phyloP scores from a whole-genome alignment of 1,284 basidiomycete genomes.

The Malassezia yamatoensis region DNA sequence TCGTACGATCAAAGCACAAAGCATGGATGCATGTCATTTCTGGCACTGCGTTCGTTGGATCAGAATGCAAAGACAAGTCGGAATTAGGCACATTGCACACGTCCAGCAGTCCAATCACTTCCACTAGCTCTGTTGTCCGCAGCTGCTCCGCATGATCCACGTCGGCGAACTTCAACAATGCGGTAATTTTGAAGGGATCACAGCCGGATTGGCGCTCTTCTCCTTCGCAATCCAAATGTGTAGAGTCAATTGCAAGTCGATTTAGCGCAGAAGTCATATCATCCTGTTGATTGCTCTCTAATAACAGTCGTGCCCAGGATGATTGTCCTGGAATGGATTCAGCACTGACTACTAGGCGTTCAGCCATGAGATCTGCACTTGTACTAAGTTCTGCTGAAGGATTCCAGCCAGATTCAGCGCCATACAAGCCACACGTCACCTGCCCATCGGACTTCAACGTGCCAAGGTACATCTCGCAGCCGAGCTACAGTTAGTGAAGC shows the following conservation, averaged over 20 bases:
- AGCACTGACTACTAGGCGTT: constrained; percentile 9
- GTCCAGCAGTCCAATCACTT: constrained; percentile 38
- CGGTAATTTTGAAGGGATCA: constrained; percentile 9
- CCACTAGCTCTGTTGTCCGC: constrained; percentile 36
- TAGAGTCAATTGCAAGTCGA: background rate
- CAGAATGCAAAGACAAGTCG: constrained; percentile 22
- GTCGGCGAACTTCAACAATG: constrained; percentile 26
- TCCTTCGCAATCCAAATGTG: background rate
- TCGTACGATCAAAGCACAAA: constrained; percentile 18
- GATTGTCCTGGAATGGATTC: constrained; percentile 9
- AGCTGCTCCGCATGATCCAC: constrained; percentile 31
- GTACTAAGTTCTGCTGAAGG: background rate
- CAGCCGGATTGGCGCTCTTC: constrained; percentile 1
- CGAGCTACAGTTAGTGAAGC: background rate
- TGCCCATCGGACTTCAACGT: background rate
- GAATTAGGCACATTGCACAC: constrained; percentile 20
- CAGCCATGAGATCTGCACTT: background rate
- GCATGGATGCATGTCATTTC: constrained; percentile 32
- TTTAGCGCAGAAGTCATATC: background rate
- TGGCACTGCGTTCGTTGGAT: constrained; percentile 4
- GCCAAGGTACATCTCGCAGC: constrained; percentile 9
- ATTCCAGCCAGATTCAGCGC: background rate
- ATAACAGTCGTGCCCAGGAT: constrained; percentile 1
- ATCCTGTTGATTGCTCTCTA: background rate
- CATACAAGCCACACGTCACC: constrained; percentile 6